Conservation (phyloP, 257 asterid species). For the Solanum dulcamara region DNA sequence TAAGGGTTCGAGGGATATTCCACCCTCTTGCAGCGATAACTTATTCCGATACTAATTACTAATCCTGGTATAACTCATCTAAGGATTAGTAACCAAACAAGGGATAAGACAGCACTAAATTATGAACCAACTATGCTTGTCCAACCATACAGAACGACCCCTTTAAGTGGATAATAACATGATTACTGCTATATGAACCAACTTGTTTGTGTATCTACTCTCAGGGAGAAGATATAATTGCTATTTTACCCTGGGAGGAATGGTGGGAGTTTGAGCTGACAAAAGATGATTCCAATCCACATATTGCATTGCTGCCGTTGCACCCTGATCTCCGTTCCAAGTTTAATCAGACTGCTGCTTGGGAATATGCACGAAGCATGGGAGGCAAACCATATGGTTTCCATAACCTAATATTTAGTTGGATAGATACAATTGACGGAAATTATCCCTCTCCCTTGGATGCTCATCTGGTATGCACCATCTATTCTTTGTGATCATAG, state of each 20-base stretch:
- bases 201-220: conserved; percentile 2
- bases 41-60: not conserved
- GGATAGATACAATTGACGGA: conserved; percentile 77
- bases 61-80: not conserved
- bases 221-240: conserved; percentile 80
- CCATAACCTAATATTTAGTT: conserved; percentile 88
- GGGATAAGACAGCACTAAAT: not conserved
- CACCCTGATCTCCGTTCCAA: conserved; percentile 61
- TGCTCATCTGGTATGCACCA: conserved; percentile 60
- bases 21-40: not conserved
- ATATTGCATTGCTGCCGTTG: conserved; percentile 80
- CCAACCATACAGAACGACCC: not conserved
- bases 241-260: conserved; percentile 84
- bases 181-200: not conserved
- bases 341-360: conserved; percentile 79
- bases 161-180: not conserved
- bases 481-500: not conserved
- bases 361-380: conserved; percentile 93
- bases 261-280: conserved; percentile 87
- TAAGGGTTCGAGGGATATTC: not conserved
- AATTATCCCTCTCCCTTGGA: conserved; percentile 80
- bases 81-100: not conserved
- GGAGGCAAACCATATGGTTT: conserved; percentile 72
- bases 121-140: not conserved
- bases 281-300: conserved; percentile 76